phyloP scores from a whole-genome alignment of 2,329 filamentous ascomycete genomes.

The Nemania serpens region DNA sequence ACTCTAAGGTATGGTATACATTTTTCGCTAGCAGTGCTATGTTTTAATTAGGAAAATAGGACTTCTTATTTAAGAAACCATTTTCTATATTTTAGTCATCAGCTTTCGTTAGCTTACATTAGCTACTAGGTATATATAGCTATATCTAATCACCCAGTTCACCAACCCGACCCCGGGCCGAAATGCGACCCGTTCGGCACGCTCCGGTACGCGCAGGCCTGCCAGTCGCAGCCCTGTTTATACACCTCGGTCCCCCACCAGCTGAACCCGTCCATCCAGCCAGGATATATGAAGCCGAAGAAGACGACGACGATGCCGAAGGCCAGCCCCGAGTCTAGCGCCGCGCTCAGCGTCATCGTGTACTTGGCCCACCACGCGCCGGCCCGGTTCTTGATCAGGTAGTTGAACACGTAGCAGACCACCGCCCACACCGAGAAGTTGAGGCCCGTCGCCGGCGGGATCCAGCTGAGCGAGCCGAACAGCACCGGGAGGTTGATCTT shows the following conservation, averaged over 20 bases:
- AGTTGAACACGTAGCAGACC: slow-evolving; percentile 85
- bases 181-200: slow-evolving; percentile 69
- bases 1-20: too few species aligned
- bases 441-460: slow-evolving; percentile 82
- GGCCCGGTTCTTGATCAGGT: slow-evolving; percentile 69
- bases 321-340: slow-evolving; percentile 80
- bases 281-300: slow-evolving; percentile 84
- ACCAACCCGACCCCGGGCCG: slow-evolving; percentile 65
- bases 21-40: too few species aligned
- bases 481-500: slow-evolving; percentile 83
- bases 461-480: slow-evolving; percentile 83
- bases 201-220: slow-evolving; percentile 72
- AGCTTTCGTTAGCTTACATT: too few species aligned
- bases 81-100: too few species aligned
- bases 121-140: too few species aligned
- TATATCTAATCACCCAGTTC: too few species aligned
- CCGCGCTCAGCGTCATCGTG: slow-evolving; percentile 85
- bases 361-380: slow-evolving; percentile 88
- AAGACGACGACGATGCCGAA: slow-evolving; percentile 84
- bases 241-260: slow-evolving; percentile 93
- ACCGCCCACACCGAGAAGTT: slow-evolving; percentile 89
- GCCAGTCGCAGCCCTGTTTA: slow-evolving; percentile 84
- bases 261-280: slow-evolving; percentile 70
- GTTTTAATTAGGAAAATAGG: too few species aligned
- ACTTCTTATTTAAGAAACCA: too few species aligned